A percentile compares a stretch with the other conserved stretches of the same genome.
phyloP scores from a whole-genome alignment of 2,329 filamentous ascomycete genomes.

The Penicillium palitans region DNA sequence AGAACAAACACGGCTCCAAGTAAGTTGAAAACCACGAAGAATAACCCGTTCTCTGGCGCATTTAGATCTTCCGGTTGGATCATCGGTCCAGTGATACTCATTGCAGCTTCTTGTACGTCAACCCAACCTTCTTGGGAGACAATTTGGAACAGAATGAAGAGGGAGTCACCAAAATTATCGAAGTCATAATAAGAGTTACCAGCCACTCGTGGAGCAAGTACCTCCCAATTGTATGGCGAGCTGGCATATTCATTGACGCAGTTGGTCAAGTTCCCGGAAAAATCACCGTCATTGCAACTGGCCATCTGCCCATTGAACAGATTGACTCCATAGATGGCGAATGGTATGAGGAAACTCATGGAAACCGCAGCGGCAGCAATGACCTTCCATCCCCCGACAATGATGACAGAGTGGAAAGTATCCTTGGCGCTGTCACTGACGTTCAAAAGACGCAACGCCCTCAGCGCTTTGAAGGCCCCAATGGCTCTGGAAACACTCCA shows the following conservation, averaged over 20 bases:
- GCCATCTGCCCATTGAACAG: constrained; percentile 83
- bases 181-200: constrained; percentile 86
- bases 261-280: constrained; percentile 59
- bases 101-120: constrained; percentile 82
- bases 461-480: constrained; percentile 93
- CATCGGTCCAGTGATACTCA: constrained; percentile 75
- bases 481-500: constrained; percentile 85
- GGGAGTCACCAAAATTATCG: constrained; percentile 87
- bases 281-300: constrained; percentile 71
- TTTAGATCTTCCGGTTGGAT: constrained; percentile 69
- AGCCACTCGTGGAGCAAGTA: constrained; percentile 79
- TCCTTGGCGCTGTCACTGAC: constrained; percentile 94
- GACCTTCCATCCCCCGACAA: constrained; percentile 92
- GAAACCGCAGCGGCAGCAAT: constrained; percentile 90
- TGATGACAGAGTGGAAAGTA: constrained; percentile 94
- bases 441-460: constrained; percentile 87
- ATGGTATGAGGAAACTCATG: constrained; percentile 88
- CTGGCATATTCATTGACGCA: constrained; percentile 83
- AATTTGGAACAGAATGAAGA: constrained; percentile 98
- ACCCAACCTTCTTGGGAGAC: constrained; percentile 98
- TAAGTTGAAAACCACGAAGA: constrained; percentile 96
- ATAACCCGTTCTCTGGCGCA: constrained; percentile 82
- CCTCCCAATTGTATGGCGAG: constrained; percentile 77
- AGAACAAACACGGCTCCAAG: constrained; percentile 94
- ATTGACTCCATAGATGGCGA: constrained; percentile 93